Conservation (phyloP, 257 asterid species). For the Rubia yunnanensis region DNA sequence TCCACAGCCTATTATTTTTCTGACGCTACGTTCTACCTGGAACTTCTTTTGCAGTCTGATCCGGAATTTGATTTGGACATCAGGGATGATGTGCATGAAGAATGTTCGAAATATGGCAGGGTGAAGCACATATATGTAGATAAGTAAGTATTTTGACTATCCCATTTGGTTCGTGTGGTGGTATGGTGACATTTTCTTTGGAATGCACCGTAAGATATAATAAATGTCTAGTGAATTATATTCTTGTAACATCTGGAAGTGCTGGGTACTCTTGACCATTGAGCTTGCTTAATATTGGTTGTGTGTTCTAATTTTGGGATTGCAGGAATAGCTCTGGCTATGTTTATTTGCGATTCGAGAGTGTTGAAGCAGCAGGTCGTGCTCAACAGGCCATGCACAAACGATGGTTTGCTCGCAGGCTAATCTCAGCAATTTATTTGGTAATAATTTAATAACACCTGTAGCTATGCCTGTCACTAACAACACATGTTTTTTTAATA, state of each 20-base stretch:
- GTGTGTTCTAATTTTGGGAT: conserved; percentile 6
- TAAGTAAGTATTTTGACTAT: conserved; percentile 45
- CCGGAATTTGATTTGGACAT: conserved; percentile 94
- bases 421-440: conserved; percentile 92
- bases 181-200: not conserved
- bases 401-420: conserved; percentile 97
- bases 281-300: not conserved
- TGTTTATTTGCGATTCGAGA: conserved; percentile 82
- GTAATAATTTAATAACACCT: conserved; percentile 24
- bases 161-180: not conserved
- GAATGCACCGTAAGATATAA: not conserved
- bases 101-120: conserved; percentile 82
- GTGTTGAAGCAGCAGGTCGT: conserved; percentile 62
- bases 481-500: not conserved
- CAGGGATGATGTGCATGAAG: conserved; percentile 81
- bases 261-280: not conserved
- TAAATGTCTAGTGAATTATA: not conserved
- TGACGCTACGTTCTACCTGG: not conserved
- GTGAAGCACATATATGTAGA: conserved; percentile 89
- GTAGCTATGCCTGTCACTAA: not conserved
- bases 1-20: not conserved
- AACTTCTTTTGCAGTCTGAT: conserved; percentile 48
- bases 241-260: not conserved
- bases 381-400: conserved; percentile 98
- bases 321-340: conserved; percentile 88